Evolutionary conservation across 2,329 filamentous ascomycete genomes (phyloP).

Genomic region (Alternaria gaisen): DNA sequence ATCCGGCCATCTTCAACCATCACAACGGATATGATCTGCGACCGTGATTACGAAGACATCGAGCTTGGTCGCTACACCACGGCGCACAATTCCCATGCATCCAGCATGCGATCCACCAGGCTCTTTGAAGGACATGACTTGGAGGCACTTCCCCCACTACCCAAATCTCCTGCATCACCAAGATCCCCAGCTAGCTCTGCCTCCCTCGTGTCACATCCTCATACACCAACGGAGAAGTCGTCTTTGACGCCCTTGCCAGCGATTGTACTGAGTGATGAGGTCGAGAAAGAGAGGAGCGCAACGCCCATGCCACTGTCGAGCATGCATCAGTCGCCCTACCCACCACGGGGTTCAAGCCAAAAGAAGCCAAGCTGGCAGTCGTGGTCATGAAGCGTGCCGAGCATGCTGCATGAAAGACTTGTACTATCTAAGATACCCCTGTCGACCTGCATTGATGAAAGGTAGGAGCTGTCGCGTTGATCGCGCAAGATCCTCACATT

Average conservation of each 20-base stretch:
- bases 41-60: slow-evolving; percentile 35
- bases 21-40: slow-evolving; percentile 26
- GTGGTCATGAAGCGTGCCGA: slow-evolving; percentile 14
- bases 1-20: slow-evolving; percentile 17
- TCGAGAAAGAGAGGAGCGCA: background rate
- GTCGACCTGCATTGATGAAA: background rate
- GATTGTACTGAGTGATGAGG: background rate
- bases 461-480: background rate
- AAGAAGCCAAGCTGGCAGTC: slow-evolving; percentile 21
- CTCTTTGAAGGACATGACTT: slow-evolving; percentile 16
- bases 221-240: background rate
- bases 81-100: slow-evolving; percentile 17
- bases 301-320: background rate
- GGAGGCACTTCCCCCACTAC: slow-evolving; percentile 31
- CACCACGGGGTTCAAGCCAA: slow-evolving; percentile 2
- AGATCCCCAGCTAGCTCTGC: background rate
- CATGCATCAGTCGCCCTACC: slow-evolving; percentile 1
- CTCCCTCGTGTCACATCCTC: background rate
- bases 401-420: background rate
- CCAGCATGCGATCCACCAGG: slow-evolving; percentile 15
- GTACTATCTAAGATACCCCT: background rate
- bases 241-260: background rate
- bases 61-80: slow-evolving; percentile 34
- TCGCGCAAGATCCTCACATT: background rate
- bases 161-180: slow-evolving; percentile 6